Evolutionary conservation across 1,139 yeast species (phyloP).

Genomic region (Saccharomyces hybrid): DNA sequence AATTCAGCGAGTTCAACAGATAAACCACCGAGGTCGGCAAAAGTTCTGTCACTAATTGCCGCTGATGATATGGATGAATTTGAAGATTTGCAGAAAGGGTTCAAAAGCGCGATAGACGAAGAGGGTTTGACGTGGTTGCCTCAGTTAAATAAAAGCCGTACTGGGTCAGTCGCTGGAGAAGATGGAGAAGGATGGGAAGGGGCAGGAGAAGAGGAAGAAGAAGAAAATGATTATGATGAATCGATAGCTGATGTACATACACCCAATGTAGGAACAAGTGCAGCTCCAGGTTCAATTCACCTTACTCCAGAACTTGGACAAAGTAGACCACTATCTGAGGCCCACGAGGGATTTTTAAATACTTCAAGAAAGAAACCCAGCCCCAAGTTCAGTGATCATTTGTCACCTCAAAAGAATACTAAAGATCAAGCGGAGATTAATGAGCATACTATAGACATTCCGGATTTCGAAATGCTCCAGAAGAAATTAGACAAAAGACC

Average conservation of each 20-base stretch:
- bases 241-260: neutral
- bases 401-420: neutral
- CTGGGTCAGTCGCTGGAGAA: neutral
- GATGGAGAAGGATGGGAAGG: neutral
- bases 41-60: slow-evolving; percentile 23
- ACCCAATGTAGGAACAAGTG: neutral
- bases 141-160: slow-evolving; percentile 7
- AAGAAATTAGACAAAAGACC: slow-evolving; percentile 9
- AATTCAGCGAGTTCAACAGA: slow-evolving; percentile 11
- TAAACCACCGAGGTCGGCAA: slow-evolving; percentile 21
- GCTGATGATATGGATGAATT: slow-evolving; percentile 31
- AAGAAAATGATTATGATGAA: neutral
- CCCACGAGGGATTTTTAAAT: neutral
- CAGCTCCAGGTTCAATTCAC: neutral
- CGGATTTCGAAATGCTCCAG: neutral
- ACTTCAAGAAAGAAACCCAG: neutral
- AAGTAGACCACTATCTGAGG: neutral
- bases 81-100: slow-evolving; percentile 28
- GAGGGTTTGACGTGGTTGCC: slow-evolving; percentile 28
- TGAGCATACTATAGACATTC: neutral
- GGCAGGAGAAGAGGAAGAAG: too few species aligned
- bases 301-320: neutral
- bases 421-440: slow-evolving; percentile 1
- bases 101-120: slow-evolving; percentile 22
- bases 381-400: neutral